Base-by-base conservation (phyloP, 2,329 filamentous ascomycete genomes). In the Fusarium napiforme region DNA sequence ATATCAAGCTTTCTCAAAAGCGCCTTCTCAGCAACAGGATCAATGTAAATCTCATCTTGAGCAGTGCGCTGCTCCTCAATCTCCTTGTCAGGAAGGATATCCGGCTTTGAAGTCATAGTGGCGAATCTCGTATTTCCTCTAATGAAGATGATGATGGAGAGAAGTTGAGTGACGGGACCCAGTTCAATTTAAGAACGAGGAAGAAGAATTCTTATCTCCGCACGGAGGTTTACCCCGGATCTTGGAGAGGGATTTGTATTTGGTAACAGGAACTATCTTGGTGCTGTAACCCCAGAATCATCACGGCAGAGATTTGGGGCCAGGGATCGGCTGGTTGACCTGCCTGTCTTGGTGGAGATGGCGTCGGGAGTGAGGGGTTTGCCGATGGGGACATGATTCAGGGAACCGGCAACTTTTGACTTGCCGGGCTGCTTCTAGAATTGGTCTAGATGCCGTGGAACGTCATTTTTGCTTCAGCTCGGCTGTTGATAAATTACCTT, bases 1-100 rank as follows among this genome's bases (percentile, higher is more conserved):
- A 89, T 74, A 73, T 92, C 90, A 23, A 92, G 89, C 77, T 92
- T 92, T 67, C 81, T 79, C 6, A 89, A 82, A 18, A 92, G 84
- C 28, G 64, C 74, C n/a, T 75, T 75, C 59, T 81, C 80, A 11
- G 76, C 77, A 14, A 56, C 78, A 9, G 75, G 69, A 18, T 81
- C 80, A n/a, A 81, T 79, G 28, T 75, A 75, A 26, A 79, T 65
- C 36, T 78, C 76, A 63, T 71, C 67, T 10, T 66, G 71, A 2
- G 14, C 28, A 2, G 34, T 50, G 42, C 61, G 55, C n/a, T 74
- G 73, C 19, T 75, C 67, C 26, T 78, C 76, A 7, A 77, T 64
- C 21, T 78, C 74, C 53, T 71, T 74, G 40, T 69, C 66, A 21
- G 71, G 58, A 16, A 73, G 46, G 9, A 32, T 50, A n/a, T 39